Percentiles rank a stretch among this genome's conserved stretches.
Evolutionary conservation across 495 filamentous ascomycete species (phyloP).

Genomic region (Neurospora sp.): DNA sequence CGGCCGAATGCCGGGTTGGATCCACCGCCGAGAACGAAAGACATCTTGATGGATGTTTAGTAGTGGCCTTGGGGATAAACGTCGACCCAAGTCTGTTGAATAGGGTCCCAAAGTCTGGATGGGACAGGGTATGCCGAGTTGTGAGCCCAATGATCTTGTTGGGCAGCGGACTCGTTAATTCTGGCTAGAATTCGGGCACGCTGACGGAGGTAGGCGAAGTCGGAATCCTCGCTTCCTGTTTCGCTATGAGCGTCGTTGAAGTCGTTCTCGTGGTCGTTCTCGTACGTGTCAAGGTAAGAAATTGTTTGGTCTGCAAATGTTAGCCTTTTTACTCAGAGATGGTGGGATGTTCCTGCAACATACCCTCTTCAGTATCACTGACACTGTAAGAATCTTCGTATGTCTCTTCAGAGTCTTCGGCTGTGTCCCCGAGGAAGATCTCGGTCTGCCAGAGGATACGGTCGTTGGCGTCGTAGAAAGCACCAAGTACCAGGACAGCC

Average conservation of each 20-base stretch:
- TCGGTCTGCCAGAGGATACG: background rate
- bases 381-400: background rate
- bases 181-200: background rate
- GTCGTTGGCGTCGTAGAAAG: slow-evolving; percentile 3
- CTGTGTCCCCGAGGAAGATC: background rate
- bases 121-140: too few relatives aligned
- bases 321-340: background rate
- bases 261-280: background rate
- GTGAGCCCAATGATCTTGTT: background rate
- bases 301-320: background rate
- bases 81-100: background rate
- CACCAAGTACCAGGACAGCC: slow-evolving; percentile 22
- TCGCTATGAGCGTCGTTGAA: background rate
- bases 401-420: background rate
- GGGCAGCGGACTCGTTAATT: background rate
- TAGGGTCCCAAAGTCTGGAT: background rate
- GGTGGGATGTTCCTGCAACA: background rate
- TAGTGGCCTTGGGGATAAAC: background rate
- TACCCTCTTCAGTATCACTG: background rate
- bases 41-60: background rate
- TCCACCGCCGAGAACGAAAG: slow-evolving; percentile 8
- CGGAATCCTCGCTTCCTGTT: background rate
- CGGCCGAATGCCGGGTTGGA: slow-evolving; percentile 17
- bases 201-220: background rate
- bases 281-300: background rate